phyloP scores from a whole-genome alignment of 371 early-diverging fungal species.

The Saksenaea vasiformis region DNA sequence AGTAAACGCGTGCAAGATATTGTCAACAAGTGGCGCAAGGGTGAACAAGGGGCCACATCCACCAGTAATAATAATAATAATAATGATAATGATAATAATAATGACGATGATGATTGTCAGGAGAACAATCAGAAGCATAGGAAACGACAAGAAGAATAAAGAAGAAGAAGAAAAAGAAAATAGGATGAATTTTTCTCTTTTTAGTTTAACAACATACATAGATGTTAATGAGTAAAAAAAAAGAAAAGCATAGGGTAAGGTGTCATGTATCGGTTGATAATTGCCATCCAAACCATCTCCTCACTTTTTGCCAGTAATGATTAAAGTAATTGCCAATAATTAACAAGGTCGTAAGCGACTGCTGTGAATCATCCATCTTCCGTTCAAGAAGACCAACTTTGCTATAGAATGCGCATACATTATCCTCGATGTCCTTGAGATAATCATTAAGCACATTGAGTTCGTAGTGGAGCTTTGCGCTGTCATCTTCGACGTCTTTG shows the following conservation, averaged over 20 bases:
- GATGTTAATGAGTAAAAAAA: not conserved
- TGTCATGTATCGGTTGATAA: not conserved
- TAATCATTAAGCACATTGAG: conserved; percentile 47
- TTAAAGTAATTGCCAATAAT: conserved; percentile 53
- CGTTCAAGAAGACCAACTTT: conserved; percentile 44
- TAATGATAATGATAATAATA: too few relatives aligned
- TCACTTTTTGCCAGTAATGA: conserved; percentile 46
- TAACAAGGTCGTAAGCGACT: conserved; percentile 47
- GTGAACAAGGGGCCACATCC: conserved; percentile 11
- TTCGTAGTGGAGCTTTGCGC: conserved; percentile 50
- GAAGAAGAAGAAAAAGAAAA: too few relatives aligned
- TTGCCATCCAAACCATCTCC: conserved; percentile 21
- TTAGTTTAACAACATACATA: too few relatives aligned
- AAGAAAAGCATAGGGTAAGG: not conserved
- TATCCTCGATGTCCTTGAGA: conserved; percentile 47
- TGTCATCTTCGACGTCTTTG: conserved; percentile 41
- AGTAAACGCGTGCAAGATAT: conserved; percentile 47
- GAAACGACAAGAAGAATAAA: too few relatives aligned
- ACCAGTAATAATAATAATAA: not conserved
- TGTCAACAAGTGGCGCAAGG: conserved; percentile 26
- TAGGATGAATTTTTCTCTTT: too few relatives aligned
- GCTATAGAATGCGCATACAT: conserved; percentile 42
- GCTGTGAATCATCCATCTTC: conserved; percentile 50
- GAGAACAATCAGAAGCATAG: too few relatives aligned
- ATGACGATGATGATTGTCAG: too few relatives aligned